Evolutionary conservation across 371 early-diverging fungal species (phyloP).

Genomic region (Apophysomyces variabilis): DNA sequence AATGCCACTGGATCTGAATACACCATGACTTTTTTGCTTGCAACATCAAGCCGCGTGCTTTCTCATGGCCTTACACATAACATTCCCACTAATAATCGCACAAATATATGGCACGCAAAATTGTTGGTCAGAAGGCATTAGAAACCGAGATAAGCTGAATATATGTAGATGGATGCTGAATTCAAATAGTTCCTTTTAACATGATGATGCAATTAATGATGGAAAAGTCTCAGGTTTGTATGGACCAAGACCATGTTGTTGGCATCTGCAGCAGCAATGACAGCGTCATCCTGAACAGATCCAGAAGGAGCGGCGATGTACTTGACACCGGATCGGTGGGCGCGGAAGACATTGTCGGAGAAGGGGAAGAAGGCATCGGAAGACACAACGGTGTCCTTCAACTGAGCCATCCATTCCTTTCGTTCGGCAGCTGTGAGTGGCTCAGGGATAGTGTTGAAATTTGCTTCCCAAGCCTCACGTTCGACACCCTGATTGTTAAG

Average conservation of each 20-base stretch:
- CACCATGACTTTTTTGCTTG: too few relatives aligned
- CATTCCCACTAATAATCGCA: too few relatives aligned
- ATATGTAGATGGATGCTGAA: too few relatives aligned
- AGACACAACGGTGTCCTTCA: slow-evolving; percentile 80
- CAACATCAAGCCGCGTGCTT: too few relatives aligned
- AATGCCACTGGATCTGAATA: too few relatives aligned
- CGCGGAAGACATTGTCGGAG: slow-evolving; percentile 94
- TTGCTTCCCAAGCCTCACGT: slow-evolving; percentile 78
- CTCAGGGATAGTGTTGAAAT: slow-evolving; percentile 80
- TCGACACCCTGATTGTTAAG: slow-evolving; percentile 59
- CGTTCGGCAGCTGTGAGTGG: slow-evolving; percentile 83
- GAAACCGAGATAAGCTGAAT: too few relatives aligned
- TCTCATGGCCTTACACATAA: too few relatives aligned
- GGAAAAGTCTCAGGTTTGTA: slow-evolving; percentile 92
- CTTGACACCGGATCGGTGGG: slow-evolving; percentile 83
- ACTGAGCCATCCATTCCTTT: slow-evolving; percentile 71
- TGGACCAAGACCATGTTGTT: slow-evolving; percentile 85
- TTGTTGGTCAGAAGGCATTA: too few relatives aligned
- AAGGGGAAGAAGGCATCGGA: slow-evolving; percentile 99
- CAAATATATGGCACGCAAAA: too few relatives aligned
- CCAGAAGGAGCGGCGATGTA: slow-evolving; percentile 93
- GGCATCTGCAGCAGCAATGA: slow-evolving; percentile 84
- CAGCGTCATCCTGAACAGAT: slow-evolving; percentile 84
- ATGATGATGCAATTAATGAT: slow-evolving; percentile 70
- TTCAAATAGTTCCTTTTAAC: neutral